Percentiles rank a stretch among this genome's conserved stretches.
Evolutionary conservation across 257 asterid species (phyloP).

Genomic region (Nicotiana otophora): DNA sequence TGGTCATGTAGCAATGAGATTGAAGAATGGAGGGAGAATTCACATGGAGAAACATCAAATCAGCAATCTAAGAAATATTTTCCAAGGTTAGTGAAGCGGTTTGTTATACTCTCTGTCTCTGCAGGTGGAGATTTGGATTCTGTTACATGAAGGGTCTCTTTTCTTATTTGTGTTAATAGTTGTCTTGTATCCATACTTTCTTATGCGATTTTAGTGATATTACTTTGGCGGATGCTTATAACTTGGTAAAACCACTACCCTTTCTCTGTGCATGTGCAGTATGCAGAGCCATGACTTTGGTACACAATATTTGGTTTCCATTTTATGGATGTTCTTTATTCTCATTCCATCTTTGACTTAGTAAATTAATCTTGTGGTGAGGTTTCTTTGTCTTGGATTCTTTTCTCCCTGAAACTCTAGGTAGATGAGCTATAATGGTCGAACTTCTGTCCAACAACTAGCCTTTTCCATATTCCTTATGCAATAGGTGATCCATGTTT

Average conservation of each 20-base stretch:
- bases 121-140: not conserved
- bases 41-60: not conserved
- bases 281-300: not conserved
- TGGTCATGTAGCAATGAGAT: conserved; percentile 2
- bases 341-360: not conserved
- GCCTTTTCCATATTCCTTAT: not conserved
- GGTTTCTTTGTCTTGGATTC: not conserved
- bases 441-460: not conserved
- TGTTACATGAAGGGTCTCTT: not conserved
- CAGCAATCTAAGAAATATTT: conserved; percentile 5
- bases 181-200: not conserved
- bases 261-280: not conserved
- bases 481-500: not conserved
- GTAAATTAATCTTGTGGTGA: not conserved
- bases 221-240: not conserved
- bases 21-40: conserved; percentile 5
- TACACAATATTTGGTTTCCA: not conserved
- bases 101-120: not conserved
- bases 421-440: not conserved
- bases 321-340: not conserved
- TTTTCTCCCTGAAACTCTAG: not conserved
- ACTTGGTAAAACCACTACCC: not conserved
- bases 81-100: conserved; percentile 14
- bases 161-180: not conserved
- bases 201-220: not conserved